Conservation (phyloP, 176 grass and related monocot genomes). For the Pharus latifolius region DNA sequence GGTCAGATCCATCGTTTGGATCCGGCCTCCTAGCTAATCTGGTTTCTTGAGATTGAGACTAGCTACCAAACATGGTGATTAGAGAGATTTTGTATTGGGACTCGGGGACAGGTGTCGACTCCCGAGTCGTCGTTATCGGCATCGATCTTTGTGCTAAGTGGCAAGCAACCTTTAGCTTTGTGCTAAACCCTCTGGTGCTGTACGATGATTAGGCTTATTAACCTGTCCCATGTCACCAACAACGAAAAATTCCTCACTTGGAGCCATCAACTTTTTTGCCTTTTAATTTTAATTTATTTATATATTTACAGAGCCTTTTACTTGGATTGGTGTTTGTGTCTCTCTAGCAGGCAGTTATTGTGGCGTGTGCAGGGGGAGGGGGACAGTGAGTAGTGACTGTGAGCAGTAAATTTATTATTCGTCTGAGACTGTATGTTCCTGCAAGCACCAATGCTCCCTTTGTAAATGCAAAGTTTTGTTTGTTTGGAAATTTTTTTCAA, state of each 20-base stretch:
- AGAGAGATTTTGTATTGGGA: neutral
- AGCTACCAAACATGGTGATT: neutral
- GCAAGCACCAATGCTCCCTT: too few relatives aligned
- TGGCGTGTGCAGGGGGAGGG: conserved; percentile 1
- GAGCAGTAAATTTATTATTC: neutral
- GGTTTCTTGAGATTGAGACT: neutral
- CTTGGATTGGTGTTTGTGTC: neutral
- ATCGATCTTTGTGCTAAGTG: neutral
- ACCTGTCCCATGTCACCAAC: neutral
- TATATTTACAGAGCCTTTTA: neutral
- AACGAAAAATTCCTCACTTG: conserved; percentile 26
- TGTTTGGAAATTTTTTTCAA: conserved; percentile 3
- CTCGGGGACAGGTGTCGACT: conserved; percentile 6
- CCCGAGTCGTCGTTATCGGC: conserved; percentile 23
- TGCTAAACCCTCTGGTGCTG: conserved; percentile 19
- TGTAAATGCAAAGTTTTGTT: neutral
- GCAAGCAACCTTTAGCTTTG: neutral
- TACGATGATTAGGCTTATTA: conserved; percentile 12
- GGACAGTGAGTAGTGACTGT: neutral
- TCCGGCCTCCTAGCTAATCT: neutral
- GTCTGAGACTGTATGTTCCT: neutral
- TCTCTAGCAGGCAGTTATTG: neutral
- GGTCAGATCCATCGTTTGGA: neutral
- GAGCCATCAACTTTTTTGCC: neutral
- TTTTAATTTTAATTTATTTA: neutral